Evolutionary conservation across 1,139 yeast species (phyloP).

Genomic region (Yamadazyma conglobata): DNA sequence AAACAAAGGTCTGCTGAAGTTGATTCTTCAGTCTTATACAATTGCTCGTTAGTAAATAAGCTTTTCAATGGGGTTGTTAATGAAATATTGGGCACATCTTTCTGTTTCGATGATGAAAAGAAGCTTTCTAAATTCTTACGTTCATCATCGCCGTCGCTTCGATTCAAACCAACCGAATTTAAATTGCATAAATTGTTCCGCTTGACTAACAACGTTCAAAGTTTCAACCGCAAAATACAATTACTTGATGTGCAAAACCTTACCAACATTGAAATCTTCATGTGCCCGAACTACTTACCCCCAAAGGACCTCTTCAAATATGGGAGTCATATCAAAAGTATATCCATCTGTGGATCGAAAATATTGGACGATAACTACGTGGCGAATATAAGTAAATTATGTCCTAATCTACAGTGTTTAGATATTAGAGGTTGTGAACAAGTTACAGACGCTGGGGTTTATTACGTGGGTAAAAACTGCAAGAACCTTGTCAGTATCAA

Average conservation of each 20-base stretch:
- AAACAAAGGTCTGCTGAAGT: conserved; percentile 1
- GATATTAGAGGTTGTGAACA: conserved; percentile 85
- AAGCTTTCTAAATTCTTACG: conserved; percentile 46
- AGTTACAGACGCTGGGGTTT: conserved; percentile 72
- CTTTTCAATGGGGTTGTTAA: conserved; percentile 58
- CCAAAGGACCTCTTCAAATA: conserved; percentile 40
- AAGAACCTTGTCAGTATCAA: conserved; percentile 55
- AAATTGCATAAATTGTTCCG: conserved; percentile 37
- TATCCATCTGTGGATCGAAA: conserved; percentile 75
- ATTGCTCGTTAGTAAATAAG: conserved; percentile 66
- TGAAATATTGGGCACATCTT: conserved; percentile 51
- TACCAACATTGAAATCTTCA: conserved; percentile 72
- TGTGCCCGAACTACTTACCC: conserved; percentile 74
- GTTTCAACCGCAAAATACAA: conserved; percentile 21
- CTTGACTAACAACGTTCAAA: conserved; percentile 21
- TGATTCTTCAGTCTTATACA: conserved; percentile 33
- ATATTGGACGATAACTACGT: conserved; percentile 60
- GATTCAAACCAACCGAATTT: conserved; percentile 27
- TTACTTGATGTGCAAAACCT: conserved; percentile 45
- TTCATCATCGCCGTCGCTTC: conserved; percentile 2
- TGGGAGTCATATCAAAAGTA: conserved; percentile 43
- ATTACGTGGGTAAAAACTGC: conserved; percentile 61
- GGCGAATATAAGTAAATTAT: conserved; percentile 44
- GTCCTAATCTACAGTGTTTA: conserved; percentile 60
- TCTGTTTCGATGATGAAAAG: conserved; percentile 50